Evolutionary conservation across 768 basidiomycete species (phyloP).

Genomic region (Mrakia frigida): DNA sequence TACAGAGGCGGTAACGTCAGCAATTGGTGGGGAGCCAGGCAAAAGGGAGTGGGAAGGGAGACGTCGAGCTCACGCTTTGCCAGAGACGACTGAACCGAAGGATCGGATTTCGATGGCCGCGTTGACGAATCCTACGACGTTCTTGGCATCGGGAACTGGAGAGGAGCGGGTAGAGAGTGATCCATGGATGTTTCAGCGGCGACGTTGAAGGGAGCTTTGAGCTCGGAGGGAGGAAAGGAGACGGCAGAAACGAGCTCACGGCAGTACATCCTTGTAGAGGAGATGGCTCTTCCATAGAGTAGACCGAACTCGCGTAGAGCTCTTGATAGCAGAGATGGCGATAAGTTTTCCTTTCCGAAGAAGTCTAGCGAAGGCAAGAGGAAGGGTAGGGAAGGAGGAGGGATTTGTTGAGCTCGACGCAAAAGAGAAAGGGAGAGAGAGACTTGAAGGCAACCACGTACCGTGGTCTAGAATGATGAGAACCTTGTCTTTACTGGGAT

Average conservation of each 20-base stretch:
- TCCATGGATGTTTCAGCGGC: neutral
- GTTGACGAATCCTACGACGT: neutral
- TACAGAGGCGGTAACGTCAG: neutral
- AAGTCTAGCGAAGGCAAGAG: neutral
- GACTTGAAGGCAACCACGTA: neutral
- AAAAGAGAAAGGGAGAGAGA: neutral
- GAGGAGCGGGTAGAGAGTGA: neutral
- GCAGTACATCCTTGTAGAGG: neutral
- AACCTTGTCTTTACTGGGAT: neutral
- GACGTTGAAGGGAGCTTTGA: neutral
- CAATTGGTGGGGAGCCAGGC: neutral
- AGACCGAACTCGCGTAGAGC: constrained; percentile 6
- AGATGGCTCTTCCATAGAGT: neutral
- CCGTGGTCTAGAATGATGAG: neutral
- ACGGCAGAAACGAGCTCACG: neutral
- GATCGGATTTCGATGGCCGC: neutral
- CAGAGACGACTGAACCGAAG: neutral
- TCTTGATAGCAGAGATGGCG: neutral
- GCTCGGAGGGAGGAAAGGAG: neutral
- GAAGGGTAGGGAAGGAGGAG: neutral
- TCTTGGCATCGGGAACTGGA: neutral
- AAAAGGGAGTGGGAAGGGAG: neutral
- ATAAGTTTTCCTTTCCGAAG: neutral
- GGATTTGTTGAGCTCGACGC: neutral
- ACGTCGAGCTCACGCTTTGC: neutral